These are phyloP conservation scores for Phytophthora aleatoria DNA, from an alignment of 352 stramenopile genomes.

Conservation along the genomic window DNA sequence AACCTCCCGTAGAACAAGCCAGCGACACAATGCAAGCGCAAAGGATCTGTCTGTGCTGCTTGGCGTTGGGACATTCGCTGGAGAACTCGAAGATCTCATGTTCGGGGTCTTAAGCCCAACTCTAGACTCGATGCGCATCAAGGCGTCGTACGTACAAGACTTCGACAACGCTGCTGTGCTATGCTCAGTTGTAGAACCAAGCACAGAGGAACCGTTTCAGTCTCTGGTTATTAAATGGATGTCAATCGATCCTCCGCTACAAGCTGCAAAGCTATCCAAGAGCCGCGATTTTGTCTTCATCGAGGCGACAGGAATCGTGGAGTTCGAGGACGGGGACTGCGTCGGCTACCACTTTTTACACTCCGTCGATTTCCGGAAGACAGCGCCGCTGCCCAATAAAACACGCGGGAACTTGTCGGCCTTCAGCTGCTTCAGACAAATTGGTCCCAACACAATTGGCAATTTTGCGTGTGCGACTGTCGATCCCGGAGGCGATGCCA, in stretches of 20 bases:
- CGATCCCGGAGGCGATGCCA: conserved; percentile 27
- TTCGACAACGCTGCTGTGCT: conserved; percentile 28
- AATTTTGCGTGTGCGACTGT: conserved; percentile 36
- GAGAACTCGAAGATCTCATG: conserved; percentile 38
- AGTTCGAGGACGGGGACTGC: conserved; percentile 9
- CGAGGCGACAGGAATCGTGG: conserved; percentile 8
- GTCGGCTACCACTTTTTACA: conserved; percentile 18
- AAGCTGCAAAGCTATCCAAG: conserved; percentile 9
- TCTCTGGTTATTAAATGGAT: conserved; percentile 40
- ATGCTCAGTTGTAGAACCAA: conserved; percentile 26
- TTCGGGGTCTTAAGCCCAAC: conserved; percentile 34
- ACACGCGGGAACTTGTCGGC: conserved; percentile 43
- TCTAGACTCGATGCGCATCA: conserved; percentile 32
- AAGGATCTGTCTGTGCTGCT: conserved; percentile 22
- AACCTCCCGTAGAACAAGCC: background rate
- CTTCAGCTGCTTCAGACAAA: conserved; percentile 47
- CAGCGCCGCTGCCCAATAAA: conserved; percentile 29
- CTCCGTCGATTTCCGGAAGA: conserved; percentile 42
- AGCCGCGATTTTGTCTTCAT: conserved; percentile 10
- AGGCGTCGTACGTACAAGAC: conserved; percentile 29
- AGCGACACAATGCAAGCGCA: background rate
- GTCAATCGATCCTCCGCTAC: conserved; percentile 25
- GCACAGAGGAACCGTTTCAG: conserved; percentile 27
- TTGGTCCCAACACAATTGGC: conserved; percentile 36
- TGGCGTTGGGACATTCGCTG: conserved; percentile 24